Conservation (phyloP, 768 basidiomycete species). For the Boletellus ananas region DNA sequence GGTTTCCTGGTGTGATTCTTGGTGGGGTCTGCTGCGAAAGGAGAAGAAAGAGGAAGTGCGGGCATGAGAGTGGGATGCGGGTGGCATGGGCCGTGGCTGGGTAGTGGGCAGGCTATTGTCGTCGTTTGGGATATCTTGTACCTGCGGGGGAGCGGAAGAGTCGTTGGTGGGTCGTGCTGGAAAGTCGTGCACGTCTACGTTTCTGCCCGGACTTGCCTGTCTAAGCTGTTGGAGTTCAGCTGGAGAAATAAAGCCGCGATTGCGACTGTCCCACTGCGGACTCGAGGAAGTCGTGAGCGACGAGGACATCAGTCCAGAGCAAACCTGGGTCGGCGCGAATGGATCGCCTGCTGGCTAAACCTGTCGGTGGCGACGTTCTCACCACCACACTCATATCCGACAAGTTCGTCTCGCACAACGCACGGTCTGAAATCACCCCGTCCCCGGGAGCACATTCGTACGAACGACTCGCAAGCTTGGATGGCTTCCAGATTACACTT, state of each 20-base stretch:
- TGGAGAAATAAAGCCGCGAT: conserved; percentile 34
- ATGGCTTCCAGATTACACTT: too few species aligned
- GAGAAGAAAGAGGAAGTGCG: conserved; percentile 67
- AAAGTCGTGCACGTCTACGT: conserved; percentile 32
- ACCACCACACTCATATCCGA: conserved; percentile 2
- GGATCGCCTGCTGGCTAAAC: conserved; percentile 7
- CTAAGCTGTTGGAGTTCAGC: conserved; percentile 33
- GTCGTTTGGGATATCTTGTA: conserved; percentile 18
- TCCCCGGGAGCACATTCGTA: too few species aligned
- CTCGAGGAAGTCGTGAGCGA: conserved; percentile 25
- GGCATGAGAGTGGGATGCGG: conserved; percentile 36
- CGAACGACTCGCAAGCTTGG: too few species aligned
- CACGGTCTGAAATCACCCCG: not conserved
- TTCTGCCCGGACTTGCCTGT: conserved; percentile 31
- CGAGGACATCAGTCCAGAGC: conserved; percentile 11
- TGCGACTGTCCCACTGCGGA: conserved; percentile 35
- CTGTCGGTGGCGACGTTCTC: not conserved
- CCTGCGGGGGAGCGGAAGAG: conserved; percentile 5
- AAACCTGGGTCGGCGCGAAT: not conserved
- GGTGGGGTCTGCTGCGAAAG: conserved; percentile 43
- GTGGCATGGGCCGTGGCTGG: conserved; percentile 28
- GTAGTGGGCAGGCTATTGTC: conserved; percentile 13
- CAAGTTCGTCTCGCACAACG: not conserved
- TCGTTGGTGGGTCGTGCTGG: conserved; percentile 26
- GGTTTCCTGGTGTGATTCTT: conserved; percentile 12